phyloP scores from a whole-genome alignment of 2,329 filamentous ascomycete genomes.

The Simplicillium sp. region DNA sequence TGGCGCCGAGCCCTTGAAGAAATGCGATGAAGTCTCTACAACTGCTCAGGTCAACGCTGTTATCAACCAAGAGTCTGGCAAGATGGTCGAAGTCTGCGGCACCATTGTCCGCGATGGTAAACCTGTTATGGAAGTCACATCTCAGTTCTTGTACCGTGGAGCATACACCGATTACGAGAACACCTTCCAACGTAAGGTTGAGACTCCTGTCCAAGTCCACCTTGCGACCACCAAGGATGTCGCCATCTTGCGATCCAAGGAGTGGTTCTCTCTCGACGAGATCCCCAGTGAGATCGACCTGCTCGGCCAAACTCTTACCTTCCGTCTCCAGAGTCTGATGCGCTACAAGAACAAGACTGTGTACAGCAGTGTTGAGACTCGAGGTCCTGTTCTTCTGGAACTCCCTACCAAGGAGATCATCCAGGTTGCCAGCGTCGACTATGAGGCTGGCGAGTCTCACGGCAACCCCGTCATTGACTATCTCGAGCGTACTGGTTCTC shows the following conservation, averaged over 20 bases:
- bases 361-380: constrained; percentile 84
- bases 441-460: constrained; percentile 82
- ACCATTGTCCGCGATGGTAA: constrained; percentile 79
- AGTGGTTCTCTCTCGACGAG: constrained; percentile 87
- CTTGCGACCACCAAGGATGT: constrained; percentile 83
- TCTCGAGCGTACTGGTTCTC: constrained; percentile 79
- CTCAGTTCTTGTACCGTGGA: constrained; percentile 94
- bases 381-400: constrained; percentile 87
- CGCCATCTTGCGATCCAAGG: constrained; percentile 87
- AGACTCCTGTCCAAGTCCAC: constrained; percentile 90
- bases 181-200: constrained; percentile 95
- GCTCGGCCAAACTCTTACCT: constrained; percentile 85
- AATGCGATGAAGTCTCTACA: constrained; percentile 85
- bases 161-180: constrained; percentile 91
- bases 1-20: constrained; percentile 88
- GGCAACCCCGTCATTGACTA: constrained; percentile 98
- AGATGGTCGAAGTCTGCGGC: constrained; percentile 99
- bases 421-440: constrained; percentile 94
- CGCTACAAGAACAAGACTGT: constrained; percentile 92
- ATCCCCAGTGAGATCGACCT: constrained; percentile 66
- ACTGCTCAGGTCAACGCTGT: constrained; percentile 95
- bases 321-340: constrained; percentile 86
- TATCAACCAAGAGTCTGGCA: constrained; percentile 95
- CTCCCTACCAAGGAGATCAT: constrained; percentile 95
- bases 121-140: constrained; percentile 96